Base-by-base conservation (phyloP, 768 basidiomycete species). In the Austroboletus eburneus region DNA sequence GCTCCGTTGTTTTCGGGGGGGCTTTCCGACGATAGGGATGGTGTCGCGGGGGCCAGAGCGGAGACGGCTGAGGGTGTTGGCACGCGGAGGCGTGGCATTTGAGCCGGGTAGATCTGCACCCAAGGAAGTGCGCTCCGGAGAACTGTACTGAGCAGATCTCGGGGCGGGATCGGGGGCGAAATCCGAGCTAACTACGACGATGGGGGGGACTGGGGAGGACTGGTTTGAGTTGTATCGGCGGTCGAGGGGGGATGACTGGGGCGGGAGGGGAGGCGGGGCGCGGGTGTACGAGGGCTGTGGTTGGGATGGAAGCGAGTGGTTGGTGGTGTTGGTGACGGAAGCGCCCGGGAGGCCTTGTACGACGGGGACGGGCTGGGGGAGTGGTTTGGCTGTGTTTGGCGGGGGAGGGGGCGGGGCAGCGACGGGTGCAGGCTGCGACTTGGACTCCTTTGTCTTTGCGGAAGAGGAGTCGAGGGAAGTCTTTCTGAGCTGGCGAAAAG, bases 1-100 rank as follows among this genome's bases (percentile, higher is more conserved):
- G 72, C 93, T 97, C 56, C 94, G 80, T 70, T 99, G 96, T 68
- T 98, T 99, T 59, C 95, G 83, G 21, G 96, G 92, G 18, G 92
- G 93, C 62, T 98, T 98, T 25, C 92, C 93, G 13, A 90, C 85
- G 59, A 95, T 89, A 36, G 95, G 92, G 48, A 98, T 97, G 36
- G 91, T 97, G 67, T 98, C 96, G 69, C 93, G 96, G 45, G 93
- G 91, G 16, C 81, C 82, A 35, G 83, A 78, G 49, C 89, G 79
- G 44, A 91, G 79, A 56, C 90, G 83, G 59, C 79, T 83, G 54
- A 89, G 71, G 10, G 87, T 73, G 35, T 76, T 80, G 33, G 80
- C 74, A 44, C 88, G 79, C 24, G 87, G 85, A 18, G 83, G 84
- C 1, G 76, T 76, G 9, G 73, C 69, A 61, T 66, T 73, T 16